A percentile compares a stretch with the other conserved stretches of the same genome.
phyloP scores from a whole-genome alignment of 2,329 filamentous ascomycete species.

The Xylariaceae sp. region DNA sequence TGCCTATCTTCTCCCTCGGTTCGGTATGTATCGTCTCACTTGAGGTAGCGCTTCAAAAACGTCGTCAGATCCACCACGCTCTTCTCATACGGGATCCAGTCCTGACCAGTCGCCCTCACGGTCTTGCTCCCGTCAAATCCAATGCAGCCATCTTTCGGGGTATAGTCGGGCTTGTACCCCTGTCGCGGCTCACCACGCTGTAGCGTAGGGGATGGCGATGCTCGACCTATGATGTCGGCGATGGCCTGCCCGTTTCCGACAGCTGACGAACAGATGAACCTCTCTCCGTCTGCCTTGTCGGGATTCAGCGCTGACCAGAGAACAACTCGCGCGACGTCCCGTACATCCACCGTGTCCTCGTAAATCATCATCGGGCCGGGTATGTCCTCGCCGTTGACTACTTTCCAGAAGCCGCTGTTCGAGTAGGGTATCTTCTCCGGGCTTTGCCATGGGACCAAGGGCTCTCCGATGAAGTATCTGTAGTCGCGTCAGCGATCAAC shows the following conservation, averaged over 20 bases:
- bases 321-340: slow-evolving; percentile 24
- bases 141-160: slow-evolving; percentile 4
- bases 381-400: slow-evolving; percentile 16
- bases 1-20: no score
- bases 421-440: slow-evolving; percentile 17
- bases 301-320: slow-evolving; percentile 21
- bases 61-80: slow-evolving; percentile 17
- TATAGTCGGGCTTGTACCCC: slow-evolving; percentile 20
- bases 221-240: slow-evolving; percentile 21
- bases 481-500: not conserved
- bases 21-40: not conserved
- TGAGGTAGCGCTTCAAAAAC: slow-evolving; percentile 15
- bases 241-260: slow-evolving; percentile 20
- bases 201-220: slow-evolving; percentile 13
- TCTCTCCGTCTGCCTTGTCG: slow-evolving; percentile 19
- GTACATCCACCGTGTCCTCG: slow-evolving; percentile 19
- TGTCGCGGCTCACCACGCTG: slow-evolving; percentile 15
- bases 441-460: slow-evolving; percentile 22
- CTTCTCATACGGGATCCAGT: slow-evolving; percentile 30
- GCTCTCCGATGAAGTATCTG: slow-evolving; percentile 24
- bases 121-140: slow-evolving; percentile 26
- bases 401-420: slow-evolving; percentile 16
- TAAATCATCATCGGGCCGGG: slow-evolving; percentile 18
- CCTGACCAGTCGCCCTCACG: slow-evolving; percentile 22
- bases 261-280: slow-evolving; percentile 21